phyloP scores from a whole-genome alignment of 2,329 filamentous ascomycete genomes.

The Colletotrichum siamense region DNA sequence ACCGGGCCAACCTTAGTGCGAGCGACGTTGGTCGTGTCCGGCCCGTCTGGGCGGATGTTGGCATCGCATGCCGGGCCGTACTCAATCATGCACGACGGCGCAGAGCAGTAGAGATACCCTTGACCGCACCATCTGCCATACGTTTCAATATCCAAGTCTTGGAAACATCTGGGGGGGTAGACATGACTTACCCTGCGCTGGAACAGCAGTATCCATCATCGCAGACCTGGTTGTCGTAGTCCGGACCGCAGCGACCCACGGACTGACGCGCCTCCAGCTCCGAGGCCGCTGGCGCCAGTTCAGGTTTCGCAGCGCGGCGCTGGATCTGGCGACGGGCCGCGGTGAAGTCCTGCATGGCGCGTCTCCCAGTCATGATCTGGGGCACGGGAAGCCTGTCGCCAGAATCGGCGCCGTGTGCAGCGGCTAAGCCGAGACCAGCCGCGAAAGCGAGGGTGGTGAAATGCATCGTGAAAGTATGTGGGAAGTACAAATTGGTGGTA shows the following conservation, averaged over 20 bases:
- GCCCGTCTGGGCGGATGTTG: constrained; percentile 56
- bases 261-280: constrained; percentile 35
- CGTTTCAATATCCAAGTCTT: background rate
- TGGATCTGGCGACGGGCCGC: constrained; percentile 4
- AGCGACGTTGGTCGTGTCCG: constrained; percentile 57
- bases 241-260: constrained; percentile 52
- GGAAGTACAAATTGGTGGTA: background rate
- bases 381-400: background rate
- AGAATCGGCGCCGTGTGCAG: constrained; percentile 11
- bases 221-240: constrained; percentile 37
- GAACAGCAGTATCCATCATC: constrained; percentile 44
- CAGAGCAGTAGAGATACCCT: constrained; percentile 60
- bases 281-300: background rate
- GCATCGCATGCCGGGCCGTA: constrained; percentile 68
- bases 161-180: background rate
- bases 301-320: constrained; percentile 1
- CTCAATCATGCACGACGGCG: constrained; percentile 66
- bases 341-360: constrained; percentile 9
- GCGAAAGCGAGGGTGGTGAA: constrained; percentile 3
- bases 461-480: background rate
- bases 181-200: constrained; percentile 40
- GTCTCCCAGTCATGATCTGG: constrained; percentile 13
- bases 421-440: constrained; percentile 4
- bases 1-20: constrained; percentile 60
- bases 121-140: constrained; percentile 58